Conservation (phyloP, 2,329 filamentous ascomycete species). For the Chrysoporthe deuterocubensis region DNA sequence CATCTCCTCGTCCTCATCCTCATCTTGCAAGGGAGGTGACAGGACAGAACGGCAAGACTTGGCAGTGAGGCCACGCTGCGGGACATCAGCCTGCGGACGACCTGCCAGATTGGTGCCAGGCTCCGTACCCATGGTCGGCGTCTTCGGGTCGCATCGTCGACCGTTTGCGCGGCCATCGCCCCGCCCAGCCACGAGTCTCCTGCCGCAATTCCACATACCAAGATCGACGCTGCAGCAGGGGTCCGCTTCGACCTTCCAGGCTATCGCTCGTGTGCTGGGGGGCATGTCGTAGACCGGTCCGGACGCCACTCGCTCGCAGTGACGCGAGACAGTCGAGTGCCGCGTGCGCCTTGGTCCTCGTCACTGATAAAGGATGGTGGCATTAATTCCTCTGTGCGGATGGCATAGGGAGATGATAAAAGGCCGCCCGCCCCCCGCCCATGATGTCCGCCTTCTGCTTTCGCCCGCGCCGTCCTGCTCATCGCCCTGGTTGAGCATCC, state of each 20-base stretch:
- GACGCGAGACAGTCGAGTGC: not conserved
- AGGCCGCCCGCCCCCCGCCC: not conserved
- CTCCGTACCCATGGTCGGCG: not conserved
- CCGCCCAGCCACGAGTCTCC: not conserved
- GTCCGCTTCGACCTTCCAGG: not conserved
- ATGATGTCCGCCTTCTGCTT: not conserved
- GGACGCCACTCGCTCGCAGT: not conserved
- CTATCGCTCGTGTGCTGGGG: not conserved
- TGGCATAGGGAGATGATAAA: not conserved
- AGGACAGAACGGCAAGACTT: not conserved
- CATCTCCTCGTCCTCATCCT: not conserved
- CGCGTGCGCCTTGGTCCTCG: not conserved
- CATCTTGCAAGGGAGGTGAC: not conserved
- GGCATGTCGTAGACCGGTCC: not conserved
- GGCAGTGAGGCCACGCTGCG: not conserved
- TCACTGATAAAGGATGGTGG: slow-evolving; percentile 8
- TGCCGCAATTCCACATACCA: slow-evolving; percentile 1
- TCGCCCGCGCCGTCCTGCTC: not conserved
- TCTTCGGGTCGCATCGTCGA: not conserved
- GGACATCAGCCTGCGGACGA: not conserved
- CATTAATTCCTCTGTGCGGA: too few relatives aligned
- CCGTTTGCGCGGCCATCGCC: not conserved
- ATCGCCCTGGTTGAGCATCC: not conserved
- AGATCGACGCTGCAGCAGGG: slow-evolving; percentile 11
- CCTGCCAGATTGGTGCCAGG: slow-evolving; percentile 9